Evolutionary conservation across 2,329 filamentous ascomycete species (phyloP).

Genomic region (Pyrenophora tritici-repentis): DNA sequence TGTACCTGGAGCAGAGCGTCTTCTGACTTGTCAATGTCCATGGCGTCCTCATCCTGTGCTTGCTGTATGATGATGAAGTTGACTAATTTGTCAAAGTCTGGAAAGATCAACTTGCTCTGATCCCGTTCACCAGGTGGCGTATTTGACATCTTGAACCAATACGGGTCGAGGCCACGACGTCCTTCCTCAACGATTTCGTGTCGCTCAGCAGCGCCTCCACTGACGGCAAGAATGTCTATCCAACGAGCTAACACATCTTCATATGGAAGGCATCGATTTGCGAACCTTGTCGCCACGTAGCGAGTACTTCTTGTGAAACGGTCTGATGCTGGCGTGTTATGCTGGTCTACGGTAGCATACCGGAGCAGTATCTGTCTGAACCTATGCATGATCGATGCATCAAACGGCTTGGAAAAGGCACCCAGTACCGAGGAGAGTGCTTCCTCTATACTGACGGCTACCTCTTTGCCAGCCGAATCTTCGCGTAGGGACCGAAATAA

Average conservation of each 20-base stretch:
- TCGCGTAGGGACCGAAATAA: constrained; percentile 82
- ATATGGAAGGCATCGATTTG: constrained; percentile 84
- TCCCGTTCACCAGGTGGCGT: constrained; percentile 33
- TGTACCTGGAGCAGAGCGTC: constrained; percentile 35
- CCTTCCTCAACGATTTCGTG: constrained; percentile 90
- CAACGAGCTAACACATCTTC: constrained; percentile 79
- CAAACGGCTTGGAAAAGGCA: constrained; percentile 57
- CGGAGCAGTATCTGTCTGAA: constrained; percentile 42
- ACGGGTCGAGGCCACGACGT: constrained; percentile 80
- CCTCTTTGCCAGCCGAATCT: constrained; percentile 73
- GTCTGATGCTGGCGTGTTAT: constrained; percentile 46
- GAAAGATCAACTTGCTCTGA: constrained; percentile 38
- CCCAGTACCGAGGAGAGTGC: constrained; percentile 79
- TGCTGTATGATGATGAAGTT: constrained; percentile 52
- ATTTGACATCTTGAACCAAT: constrained; percentile 70
- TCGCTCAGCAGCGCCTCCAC: constrained; percentile 67
- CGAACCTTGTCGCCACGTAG: constrained; percentile 84
- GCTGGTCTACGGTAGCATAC: constrained; percentile 31
- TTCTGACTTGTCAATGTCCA: constrained; percentile 38
- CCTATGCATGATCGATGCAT: constrained; percentile 48
- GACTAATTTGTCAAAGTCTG: constrained; percentile 53
- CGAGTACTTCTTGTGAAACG: constrained; percentile 63
- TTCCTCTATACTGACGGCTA: constrained; percentile 87
- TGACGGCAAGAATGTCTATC: constrained; percentile 84
- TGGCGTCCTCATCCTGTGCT: constrained; percentile 41